These are phyloP conservation scores for Penicillium sp. DNA, from an alignment of 2,329 filamentous ascomycete genomes.

Conservation along the genomic window DNA sequence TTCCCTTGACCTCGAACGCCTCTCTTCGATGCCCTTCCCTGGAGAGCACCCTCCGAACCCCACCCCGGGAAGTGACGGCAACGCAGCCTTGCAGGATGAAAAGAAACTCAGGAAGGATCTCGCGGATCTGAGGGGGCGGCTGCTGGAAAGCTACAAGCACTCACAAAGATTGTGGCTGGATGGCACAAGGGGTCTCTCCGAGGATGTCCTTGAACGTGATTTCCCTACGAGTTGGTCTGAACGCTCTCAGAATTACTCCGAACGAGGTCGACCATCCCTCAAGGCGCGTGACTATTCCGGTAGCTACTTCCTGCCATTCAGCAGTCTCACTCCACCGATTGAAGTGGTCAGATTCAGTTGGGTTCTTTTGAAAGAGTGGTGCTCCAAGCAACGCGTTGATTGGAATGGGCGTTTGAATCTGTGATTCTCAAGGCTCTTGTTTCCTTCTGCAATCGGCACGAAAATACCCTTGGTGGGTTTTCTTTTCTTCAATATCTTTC, in stretches of 20 bases:
- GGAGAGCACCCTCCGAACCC: constrained; percentile 41
- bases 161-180: constrained; percentile 48
- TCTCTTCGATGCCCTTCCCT: constrained; percentile 43
- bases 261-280: constrained; percentile 37
- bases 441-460: not conserved
- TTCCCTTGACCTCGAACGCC: constrained; percentile 46
- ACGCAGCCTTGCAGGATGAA: constrained; percentile 39
- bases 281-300: constrained; percentile 39
- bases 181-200: constrained; percentile 42
- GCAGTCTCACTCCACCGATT: constrained; percentile 43
- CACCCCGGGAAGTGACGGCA: constrained; percentile 48
- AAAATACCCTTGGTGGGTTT: not conserved
- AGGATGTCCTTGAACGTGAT: constrained; percentile 41
- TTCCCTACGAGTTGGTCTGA: constrained; percentile 50
- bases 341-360: constrained; percentile 50
- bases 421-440: constrained; percentile 24
- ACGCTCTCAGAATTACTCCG: constrained; percentile 38
- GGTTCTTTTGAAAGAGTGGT: constrained; percentile 50
- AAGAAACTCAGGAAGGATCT: constrained; percentile 41
- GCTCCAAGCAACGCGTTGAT: constrained; percentile 46
- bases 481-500: not conserved
- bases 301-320: constrained; percentile 46
- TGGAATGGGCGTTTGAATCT: constrained; percentile 46
- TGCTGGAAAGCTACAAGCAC: constrained; percentile 44
- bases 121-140: constrained; percentile 40